phyloP scores from a whole-genome alignment of 495 filamentous ascomycete species.

The Aspergillus conjunctus region DNA sequence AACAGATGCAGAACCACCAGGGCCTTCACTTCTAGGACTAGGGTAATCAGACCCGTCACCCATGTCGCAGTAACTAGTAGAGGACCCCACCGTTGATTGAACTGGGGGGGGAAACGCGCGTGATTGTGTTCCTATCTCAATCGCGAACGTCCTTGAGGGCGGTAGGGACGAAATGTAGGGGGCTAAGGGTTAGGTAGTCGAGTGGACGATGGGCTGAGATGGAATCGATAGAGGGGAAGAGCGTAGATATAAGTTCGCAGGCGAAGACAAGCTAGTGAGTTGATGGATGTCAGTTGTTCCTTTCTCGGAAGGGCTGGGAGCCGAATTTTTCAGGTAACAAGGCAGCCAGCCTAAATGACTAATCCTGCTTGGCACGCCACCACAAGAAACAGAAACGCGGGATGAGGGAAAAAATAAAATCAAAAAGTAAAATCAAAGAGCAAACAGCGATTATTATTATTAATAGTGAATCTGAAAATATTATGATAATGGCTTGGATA shows the following conservation, averaged over 20 bases:
- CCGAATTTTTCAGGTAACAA: conserved; percentile 42
- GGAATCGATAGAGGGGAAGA: conserved; percentile 9
- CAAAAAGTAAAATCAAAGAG: background rate
- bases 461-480: background rate
- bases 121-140: conserved; percentile 13
- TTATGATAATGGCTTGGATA: background rate
- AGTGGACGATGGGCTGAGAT: conserved; percentile 7
- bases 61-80: conserved; percentile 39
- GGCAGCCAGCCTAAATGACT: conserved; percentile 29
- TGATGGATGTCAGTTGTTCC: conserved; percentile 19
- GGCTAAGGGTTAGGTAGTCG: background rate
- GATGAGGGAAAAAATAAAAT: conserved; percentile 20
- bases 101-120: conserved; percentile 25
- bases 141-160: background rate
- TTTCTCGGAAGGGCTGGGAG: conserved; percentile 20
- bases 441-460: background rate
- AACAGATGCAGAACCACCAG: conserved; percentile 41
- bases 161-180: background rate
- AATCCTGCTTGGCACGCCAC: conserved; percentile 28
- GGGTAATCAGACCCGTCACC: conserved; percentile 56
- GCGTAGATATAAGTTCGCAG: conserved; percentile 22
- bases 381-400: conserved; percentile 14
- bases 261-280: conserved; percentile 10
- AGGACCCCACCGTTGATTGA: conserved; percentile 40
- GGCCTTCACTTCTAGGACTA: conserved; percentile 54